Evolutionary conservation across 2,329 filamentous ascomycete species (phyloP), one percentile per base, ranked within the genome.

Genomic region (Metarhizium album): DNA sequence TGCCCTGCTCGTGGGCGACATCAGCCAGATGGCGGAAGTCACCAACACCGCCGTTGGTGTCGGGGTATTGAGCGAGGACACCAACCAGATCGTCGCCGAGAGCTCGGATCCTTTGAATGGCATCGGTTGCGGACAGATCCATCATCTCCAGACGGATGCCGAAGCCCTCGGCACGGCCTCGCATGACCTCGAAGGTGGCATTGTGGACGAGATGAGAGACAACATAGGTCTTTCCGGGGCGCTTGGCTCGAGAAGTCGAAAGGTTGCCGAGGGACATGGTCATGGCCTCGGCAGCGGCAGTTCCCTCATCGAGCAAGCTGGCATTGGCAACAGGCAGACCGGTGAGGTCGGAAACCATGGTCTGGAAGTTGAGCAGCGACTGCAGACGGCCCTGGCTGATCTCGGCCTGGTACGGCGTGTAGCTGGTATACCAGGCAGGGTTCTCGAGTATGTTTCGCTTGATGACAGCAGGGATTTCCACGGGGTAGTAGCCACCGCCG

Each of bases 351-450:
- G 84, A 83, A 8, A 95, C 85, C 73, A 97, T 76, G 18, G 91
- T 97, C 74, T 97, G 91, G 73, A 90, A 97, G 74, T 97, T 97
- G 55, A 97, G 74, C 49, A 97, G 74, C 5, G 89, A 95, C 74
- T 96, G 89, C 55, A 97, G 71, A 50, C 91, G 83, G 35, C 91
- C 91, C 71, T 97, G 91, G 66, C 90, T 95, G 73, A 97, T 95
- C 71, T 97, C 91, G 2, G 91, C 86, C 72, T 97, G 91, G 70
- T 96, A 97, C 16, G 91, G 91, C 0, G 91, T 96, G 68, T 97
- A 96, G 71, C 90, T 95, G 40, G 91, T 97, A 68, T 97, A 97
- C 91, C 91, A 97, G 9, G 84, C 90, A 4, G 91, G 91, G 66
- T 86, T 91, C 74, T 97, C 90, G 52, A 97, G 73, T 4, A 97